Base-by-base conservation (phyloP, 2,329 filamentous ascomycete species). In the Hypoxylon sp. region DNA sequence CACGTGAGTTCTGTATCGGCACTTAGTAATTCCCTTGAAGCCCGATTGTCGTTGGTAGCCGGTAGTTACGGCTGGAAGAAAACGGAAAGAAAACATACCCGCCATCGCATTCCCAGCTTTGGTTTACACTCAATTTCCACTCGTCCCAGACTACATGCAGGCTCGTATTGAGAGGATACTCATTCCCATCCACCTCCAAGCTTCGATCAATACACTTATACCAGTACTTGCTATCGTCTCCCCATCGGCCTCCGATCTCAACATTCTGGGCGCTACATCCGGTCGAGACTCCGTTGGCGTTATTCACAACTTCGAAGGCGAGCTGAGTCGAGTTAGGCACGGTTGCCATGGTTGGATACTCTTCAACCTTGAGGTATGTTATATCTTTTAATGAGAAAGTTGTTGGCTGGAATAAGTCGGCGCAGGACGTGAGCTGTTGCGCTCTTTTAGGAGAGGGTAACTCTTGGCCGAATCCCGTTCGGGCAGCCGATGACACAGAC, bases 51-150 rank as follows among this genome's bases (percentile, higher is more conserved):
- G 31, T 17, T 29, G 13, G 22, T 48, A 22, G 24, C 19, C 2
- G 19, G 13, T 31, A 24, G 22, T 17, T 33, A 4, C 24, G 9
- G 14, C 4, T 19, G 11, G n/a, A 22, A 33, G 26, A 22, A 17
- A 26, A 31, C 5, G n/a, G 19, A 24, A 42, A 53, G 52, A 19
- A 44, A 33, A 50, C 72, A 39, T 65, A 74, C 72, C 60, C 61
- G 29, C 61, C 65, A 13, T 66, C 68, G 33, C 73, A 75, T 33
- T 42, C 65, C 71, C 72, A 75, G 14, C 70, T 75, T 64, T 77
- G 75, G 35, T 75, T 74, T 14, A 77, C 70, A 13, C 52, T 53
- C 31, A 75, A 19, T 29, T 53, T 55, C 75, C 74, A 76, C 0
- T 52, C 54, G 14, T 74, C 69, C 71, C 71, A 76, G 29, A 64